Conservation (phyloP, 176 grass and related monocot genomes). For the Bromus sterilis region DNA sequence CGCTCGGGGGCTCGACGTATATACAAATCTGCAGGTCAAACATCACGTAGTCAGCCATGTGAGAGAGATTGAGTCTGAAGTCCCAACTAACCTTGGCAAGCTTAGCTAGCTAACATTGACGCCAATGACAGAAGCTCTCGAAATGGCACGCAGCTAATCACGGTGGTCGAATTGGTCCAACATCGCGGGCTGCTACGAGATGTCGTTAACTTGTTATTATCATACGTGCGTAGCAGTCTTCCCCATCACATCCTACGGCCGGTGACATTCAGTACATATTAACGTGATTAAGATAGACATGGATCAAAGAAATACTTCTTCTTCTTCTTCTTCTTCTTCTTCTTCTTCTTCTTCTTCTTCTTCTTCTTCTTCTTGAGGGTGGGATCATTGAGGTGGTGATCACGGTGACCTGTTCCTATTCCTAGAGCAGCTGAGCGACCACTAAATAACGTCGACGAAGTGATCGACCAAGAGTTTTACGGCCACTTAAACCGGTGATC, state of each 20-base stretch:
- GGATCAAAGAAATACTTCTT: too few relatives aligned
- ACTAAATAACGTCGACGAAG: neutral
- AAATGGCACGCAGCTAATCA: neutral
- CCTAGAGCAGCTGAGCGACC: neutral
- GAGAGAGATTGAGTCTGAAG: neutral
- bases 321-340: too few relatives aligned
- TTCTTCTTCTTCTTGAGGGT: too few relatives aligned
- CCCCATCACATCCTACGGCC: neutral
- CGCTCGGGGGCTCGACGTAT: too few relatives aligned
- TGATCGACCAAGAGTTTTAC: neutral
- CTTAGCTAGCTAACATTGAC: neutral
- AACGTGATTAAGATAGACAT: too few relatives aligned
- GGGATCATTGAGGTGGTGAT: neutral
- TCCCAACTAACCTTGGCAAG: neutral
- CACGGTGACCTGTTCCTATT: neutral
- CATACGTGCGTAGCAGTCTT: neutral
- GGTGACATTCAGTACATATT: too few relatives aligned
- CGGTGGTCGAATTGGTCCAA: neutral
- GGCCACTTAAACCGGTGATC: neutral
- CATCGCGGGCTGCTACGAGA: neutral
- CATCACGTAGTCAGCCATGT: neutral
- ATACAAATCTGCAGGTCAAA: neutral
- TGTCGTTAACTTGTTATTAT: neutral
- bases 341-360: too few relatives aligned
- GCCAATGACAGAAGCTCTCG: neutral